Evolutionary conservation across 2,329 filamentous ascomycete genomes (phyloP), one percentile per base, ranked within the genome.

Genomic region (Hypoxylon sp.): DNA sequence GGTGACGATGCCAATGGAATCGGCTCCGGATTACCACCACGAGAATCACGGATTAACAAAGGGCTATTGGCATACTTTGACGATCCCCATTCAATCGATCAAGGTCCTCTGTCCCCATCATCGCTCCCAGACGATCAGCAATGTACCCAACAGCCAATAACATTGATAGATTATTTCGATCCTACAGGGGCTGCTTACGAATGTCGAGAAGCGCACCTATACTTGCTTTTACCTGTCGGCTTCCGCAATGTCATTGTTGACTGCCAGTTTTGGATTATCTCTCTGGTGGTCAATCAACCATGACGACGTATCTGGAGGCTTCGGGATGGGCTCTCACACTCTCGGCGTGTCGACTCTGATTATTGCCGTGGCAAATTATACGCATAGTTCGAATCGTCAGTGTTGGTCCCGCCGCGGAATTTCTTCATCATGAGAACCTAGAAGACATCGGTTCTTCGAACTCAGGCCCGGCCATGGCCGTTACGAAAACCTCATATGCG

Each of bases 261-360:
- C 54, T 17, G 52, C 52, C 17, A 66, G 58, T 29, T 14, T 66
- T 11, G 52, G 35, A n/a, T 4, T 66, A 42, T 58, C 63, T 9
- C 46, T 62, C 5, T 66, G 63, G 63, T 66, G 63, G 58, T 61
- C 63, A 11, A 39, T 62, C 22, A 42, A 46, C 48, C 54, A 63
- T 3, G 44, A 33, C 1, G 65, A 60, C n/a, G 47, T 68, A 24
- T 61, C 52, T 4, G 60, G 60, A 11, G 51, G 65, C 5, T 61
- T 67, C 19, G 59, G 42, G 2, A 62, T 62, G 9, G 64, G 59
- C 4, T 67, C 64, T 3, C 59, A 63, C 14, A 50, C 59, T 33
- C 26, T 66, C 13, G 63, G 24, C 14, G 42, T 58, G 5, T 61
- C 52, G 14, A 26, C 29, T 14, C 11, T 52, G 3, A 37, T 60